phyloP scores from a whole-genome alignment of 2,329 filamentous ascomycete genomes.

The Aureobasidium sp. region DNA sequence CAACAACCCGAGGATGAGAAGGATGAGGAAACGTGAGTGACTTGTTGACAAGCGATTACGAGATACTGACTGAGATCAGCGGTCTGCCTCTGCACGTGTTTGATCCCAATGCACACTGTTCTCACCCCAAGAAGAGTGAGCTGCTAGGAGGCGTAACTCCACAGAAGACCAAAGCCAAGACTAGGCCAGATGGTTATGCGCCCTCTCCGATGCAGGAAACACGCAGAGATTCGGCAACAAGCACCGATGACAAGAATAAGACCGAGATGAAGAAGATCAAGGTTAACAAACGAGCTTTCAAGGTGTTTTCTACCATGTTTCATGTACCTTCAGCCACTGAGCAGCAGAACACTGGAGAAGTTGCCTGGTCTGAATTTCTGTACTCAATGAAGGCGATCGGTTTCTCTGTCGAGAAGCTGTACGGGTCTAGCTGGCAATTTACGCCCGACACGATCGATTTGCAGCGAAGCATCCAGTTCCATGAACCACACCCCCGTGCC shows the following conservation, averaged over 20 bases:
- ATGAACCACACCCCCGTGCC: conserved; percentile 50
- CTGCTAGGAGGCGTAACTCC: conserved; percentile 14
- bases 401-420: conserved; percentile 50
- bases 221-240: not conserved
- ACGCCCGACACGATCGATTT: conserved; percentile 36
- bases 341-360: conserved; percentile 38
- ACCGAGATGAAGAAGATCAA: conserved; percentile 3
- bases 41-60: not conserved
- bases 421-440: conserved; percentile 57
- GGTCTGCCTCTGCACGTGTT: conserved; percentile 6
- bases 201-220: not conserved
- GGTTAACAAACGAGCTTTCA: conserved; percentile 24
- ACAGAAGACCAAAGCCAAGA: conserved; percentile 22
- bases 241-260: not conserved
- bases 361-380: conserved; percentile 48
- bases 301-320: conserved; percentile 40
- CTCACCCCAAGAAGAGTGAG: conserved; percentile 11
- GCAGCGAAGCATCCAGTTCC: conserved; percentile 49
- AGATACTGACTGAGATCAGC: not conserved
- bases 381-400: conserved; percentile 45
- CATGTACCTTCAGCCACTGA: conserved; percentile 27
- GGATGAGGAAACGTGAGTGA: not conserved
- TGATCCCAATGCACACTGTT: conserved; percentile 17
- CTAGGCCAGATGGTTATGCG: conserved; percentile 10
- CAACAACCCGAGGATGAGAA: conserved; percentile 6